phyloP scores from a whole-genome alignment of 306 rosid species.

The Glycine tomentella region DNA sequence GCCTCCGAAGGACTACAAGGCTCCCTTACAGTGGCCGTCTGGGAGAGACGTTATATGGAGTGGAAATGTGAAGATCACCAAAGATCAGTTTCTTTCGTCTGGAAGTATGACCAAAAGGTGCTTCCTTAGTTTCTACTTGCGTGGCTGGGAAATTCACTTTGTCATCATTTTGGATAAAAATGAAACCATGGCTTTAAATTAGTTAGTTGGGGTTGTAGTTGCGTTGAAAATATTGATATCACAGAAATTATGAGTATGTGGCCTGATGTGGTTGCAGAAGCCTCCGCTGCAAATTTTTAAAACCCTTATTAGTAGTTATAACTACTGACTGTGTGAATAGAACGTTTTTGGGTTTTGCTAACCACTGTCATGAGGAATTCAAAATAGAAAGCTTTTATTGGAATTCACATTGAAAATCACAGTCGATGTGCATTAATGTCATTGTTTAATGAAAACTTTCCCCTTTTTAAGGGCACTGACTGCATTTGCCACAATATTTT shows the following conservation, averaged over 20 bases:
- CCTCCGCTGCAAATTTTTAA: no score
- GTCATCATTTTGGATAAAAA: conserved; percentile 8
- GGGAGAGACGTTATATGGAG: conserved; percentile 99
- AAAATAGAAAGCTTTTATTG: no score
- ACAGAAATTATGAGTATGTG: background rate
- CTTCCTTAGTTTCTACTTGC: background rate
- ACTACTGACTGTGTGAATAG: background rate
- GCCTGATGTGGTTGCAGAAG: background rate
- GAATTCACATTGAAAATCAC: no score
- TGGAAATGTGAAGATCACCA: conserved; percentile 93
- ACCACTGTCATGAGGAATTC: no score
- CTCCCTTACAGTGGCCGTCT: conserved; percentile 88
- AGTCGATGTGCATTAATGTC: no score
- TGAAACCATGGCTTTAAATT: background rate
- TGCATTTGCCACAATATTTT: no score
- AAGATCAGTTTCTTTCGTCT: conserved; percentile 96
- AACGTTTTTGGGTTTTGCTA: background rate
- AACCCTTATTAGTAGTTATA: no score
- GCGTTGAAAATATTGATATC: background rate
- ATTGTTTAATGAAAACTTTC: no score
- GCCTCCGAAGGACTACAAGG: conserved; percentile 96
- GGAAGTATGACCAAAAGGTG: conserved; percentile 99
- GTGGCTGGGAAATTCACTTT: background rate
- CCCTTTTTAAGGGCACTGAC: no score
- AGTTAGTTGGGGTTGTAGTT: background rate